Evolutionary conservation across 495 filamentous ascomycete genomes (phyloP), one percentile per base, ranked within the genome.

Genomic region (Penicillium flavigenum): DNA sequence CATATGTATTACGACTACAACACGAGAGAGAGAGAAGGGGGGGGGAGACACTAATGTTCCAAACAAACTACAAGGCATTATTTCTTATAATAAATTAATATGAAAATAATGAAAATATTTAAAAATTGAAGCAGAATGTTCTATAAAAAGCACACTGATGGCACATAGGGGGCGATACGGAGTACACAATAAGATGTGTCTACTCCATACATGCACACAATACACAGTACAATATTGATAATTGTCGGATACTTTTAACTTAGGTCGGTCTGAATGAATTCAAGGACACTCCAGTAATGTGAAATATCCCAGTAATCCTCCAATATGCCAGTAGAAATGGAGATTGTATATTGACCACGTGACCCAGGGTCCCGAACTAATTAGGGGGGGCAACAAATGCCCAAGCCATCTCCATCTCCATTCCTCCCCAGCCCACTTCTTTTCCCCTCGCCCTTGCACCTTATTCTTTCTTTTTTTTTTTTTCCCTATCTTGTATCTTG

Each of bases 381-480:
- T 53, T 53, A 42, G 48, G 42, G 54, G 45, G 60, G 54, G 56
- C 51, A 63, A 58, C 56, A 60, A 62, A 57, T 63, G 61, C 54
- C 54, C 54, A 41, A 58, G 51, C 52, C 54, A 57, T 61, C 60
- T 62, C 60, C 63, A 66, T 64, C 58, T 59, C 48, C 63, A 58
- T 63, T 63, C 54, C 64, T 56, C 56, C 56, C 55, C 58, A 63
- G 54, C 60, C 65, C 59, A 63, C 54, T 58, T 63, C 57, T 43
- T 52, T 62, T 52, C 50, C 54, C 48, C 48, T 45, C 47, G 41
- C 47, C 46, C 39, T 49, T 26, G 42, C 59, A 41, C 43, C 41
- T 43, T 42, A 45, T 42, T 48, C 38, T 36, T 48, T 38, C 29
- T 50, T 36, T 48, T 38, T 22, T 38, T 22, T 2, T 20, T 38